Conservation (phyloP, 179 eudicot genomes). For the Carnegiea gigantea region DNA sequence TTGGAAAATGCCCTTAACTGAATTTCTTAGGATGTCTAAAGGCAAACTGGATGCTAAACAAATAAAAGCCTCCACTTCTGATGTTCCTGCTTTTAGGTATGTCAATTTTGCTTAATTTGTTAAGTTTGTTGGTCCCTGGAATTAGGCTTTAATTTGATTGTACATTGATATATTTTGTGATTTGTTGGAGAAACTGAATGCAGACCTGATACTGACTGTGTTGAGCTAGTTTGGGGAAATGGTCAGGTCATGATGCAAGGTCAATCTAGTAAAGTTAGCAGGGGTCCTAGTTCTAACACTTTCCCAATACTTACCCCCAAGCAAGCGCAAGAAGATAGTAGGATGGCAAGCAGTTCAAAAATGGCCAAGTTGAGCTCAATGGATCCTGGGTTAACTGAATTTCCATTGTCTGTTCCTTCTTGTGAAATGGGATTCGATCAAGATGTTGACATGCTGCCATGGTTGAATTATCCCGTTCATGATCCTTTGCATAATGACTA, state of each 20-base stretch:
- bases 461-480: slow-evolving; percentile 66
- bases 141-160: not conserved
- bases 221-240: slow-evolving; percentile 75
- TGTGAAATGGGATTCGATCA: slow-evolving; percentile 52
- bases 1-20: slow-evolving; percentile 36
- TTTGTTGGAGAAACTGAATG: slow-evolving; percentile 21
- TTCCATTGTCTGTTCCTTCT: slow-evolving; percentile 45
- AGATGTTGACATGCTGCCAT: slow-evolving; percentile 68
- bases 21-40: slow-evolving; percentile 29
- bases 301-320: slow-evolving; percentile 37
- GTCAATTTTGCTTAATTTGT: slow-evolving; percentile 9
- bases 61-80: slow-evolving; percentile 22
- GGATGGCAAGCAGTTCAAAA: slow-evolving; percentile 30
- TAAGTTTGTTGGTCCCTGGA: slow-evolving; percentile 5
- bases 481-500: slow-evolving; percentile 54
- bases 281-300: slow-evolving; percentile 28
- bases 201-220: slow-evolving; percentile 50
- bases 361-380: slow-evolving; percentile 44
- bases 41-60: slow-evolving; percentile 25
- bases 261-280: slow-evolving; percentile 55
- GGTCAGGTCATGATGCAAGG: slow-evolving; percentile 77
- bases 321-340: slow-evolving; percentile 34
- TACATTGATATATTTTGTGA: slow-evolving; percentile 21
- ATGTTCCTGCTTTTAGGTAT: slow-evolving; percentile 31
- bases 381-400: slow-evolving; percentile 46